Evolutionary conservation across 176 grass and related monocot species (phyloP), one percentile per base, ranked within the genome.

Genomic region (Leersia perrieri): DNA sequence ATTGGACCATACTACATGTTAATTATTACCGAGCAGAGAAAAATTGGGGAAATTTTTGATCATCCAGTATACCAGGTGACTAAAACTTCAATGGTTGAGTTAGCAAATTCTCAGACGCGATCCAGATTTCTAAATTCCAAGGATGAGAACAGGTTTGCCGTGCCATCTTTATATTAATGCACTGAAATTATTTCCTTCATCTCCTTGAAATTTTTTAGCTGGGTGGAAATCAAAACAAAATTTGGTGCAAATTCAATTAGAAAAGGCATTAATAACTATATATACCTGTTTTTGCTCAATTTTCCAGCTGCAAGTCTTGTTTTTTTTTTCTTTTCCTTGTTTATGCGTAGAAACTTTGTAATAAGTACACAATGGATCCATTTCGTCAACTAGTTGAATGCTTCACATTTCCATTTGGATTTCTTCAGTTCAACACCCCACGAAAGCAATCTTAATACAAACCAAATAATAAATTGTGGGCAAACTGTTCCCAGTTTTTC

Each of bases 1-100:
- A 81, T 95, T 70, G 95, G 92, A 30, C 92, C 95, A 23, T 98
- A 88, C 77, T 98, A 98, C 71, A 98, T 98, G 92, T 64, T 95
- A 81, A 82, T 98, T 78, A 89, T 98, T 78, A 98, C 95, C 0
- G 88, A 92, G 60, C 86, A 81, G 33, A 90, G 86, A 72, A 80
- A 82, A 88, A 94, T 98, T 70, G 95, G 95, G 23, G 81, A 82
- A 30, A 91, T 98, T 82, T 93, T 90, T 89, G 92, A 87, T 42
- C 92, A 98, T 87, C 83, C 83, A 13, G 84, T 98, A 65, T 98
- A 93, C 82, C 72, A 92, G 70, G 84, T 92, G 61, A 83, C 90
- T n/a, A 95, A 89, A 68, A 93, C 82, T 63, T 76, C 73, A 88
- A 91, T 88, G 81, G 31, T 95, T 66, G 88, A 86, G 74, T 60